Conservation (phyloP, 2,329 filamentous ascomycete genomes). For the Alternaria sp. region DNA sequence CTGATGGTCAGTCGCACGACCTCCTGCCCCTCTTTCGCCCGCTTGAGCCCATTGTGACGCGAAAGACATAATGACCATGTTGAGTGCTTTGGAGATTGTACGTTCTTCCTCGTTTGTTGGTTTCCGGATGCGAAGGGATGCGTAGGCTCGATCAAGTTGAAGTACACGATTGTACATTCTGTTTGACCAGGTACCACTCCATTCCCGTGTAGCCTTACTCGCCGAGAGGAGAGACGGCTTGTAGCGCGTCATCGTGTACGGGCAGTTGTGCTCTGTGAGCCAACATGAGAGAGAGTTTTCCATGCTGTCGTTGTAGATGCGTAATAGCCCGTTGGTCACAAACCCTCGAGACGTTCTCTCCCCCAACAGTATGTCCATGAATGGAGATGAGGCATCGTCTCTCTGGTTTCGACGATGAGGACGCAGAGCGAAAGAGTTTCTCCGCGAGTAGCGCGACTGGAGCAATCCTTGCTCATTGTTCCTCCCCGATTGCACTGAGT, state of each 20-base stretch:
- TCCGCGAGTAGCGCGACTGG: not conserved
- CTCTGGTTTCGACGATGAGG: not conserved
- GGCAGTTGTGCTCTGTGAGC: slow-evolving; percentile 61
- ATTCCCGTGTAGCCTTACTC: slow-evolving; percentile 48
- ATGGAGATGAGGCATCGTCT: slow-evolving; percentile 22
- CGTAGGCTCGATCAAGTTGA: slow-evolving; percentile 51
- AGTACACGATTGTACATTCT: slow-evolving; percentile 57
- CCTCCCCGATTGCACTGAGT: not conserved
- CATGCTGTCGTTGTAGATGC: slow-evolving; percentile 61
- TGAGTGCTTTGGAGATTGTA: slow-evolving; percentile 53
- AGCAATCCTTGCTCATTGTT: not conserved
- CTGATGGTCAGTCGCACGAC: slow-evolving; percentile 18
- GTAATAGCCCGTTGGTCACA: slow-evolving; percentile 54
- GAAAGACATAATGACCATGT: slow-evolving; percentile 59
- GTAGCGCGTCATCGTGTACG: slow-evolving; percentile 47
- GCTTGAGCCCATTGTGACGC: slow-evolving; percentile 57
- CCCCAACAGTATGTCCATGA: slow-evolving; percentile 41
- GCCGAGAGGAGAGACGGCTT: slow-evolving; percentile 29
- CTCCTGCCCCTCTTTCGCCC: slow-evolving; percentile 24
- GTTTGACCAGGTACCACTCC: slow-evolving; percentile 45
- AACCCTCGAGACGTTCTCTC: slow-evolving; percentile 1
- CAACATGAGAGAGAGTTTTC: slow-evolving; percentile 61
- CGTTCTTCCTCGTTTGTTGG: slow-evolving; percentile 47
- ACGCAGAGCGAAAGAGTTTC: not conserved
- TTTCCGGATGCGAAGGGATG: slow-evolving; percentile 45